A percentile compares a stretch with the other conserved stretches of the same genome.
Evolutionary conservation across 257 asterid genomes (phyloP).

Genomic region (Fraxinus excelsior): DNA sequence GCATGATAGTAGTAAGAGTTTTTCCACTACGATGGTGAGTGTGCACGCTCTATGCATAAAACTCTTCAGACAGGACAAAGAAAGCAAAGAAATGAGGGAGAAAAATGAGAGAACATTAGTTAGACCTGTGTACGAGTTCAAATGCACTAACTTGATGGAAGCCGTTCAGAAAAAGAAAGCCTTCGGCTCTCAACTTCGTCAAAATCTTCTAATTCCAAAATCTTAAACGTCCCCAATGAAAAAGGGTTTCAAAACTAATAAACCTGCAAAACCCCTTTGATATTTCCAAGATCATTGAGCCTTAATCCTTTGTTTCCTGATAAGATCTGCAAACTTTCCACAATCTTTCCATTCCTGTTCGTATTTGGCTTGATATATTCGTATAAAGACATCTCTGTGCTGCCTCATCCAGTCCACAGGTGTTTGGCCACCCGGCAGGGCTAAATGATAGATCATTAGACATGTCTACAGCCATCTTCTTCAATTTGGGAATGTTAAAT

Average conservation of each 20-base stretch:
- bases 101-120: not conserved
- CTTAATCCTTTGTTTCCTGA: conserved; percentile 29
- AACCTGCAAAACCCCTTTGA: not conserved
- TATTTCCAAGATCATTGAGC: conserved; percentile 1
- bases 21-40: not conserved
- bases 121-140: not conserved
- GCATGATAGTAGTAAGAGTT: too few relatives aligned
- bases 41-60: not conserved
- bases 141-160: not conserved
- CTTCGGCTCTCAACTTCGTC: not conserved
- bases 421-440: conserved; percentile 59
- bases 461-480: conserved; percentile 57
- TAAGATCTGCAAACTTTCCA: conserved; percentile 40
- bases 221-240: not conserved
- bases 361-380: conserved; percentile 69
- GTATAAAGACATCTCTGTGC: conserved; percentile 77
- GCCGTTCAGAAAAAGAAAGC: not conserved
- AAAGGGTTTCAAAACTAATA: not conserved
- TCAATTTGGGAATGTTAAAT: conserved; percentile 72
- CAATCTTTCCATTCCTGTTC: conserved; percentile 62
- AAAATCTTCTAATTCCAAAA: not conserved
- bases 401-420: conserved; percentile 75
- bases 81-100: not conserved
- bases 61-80: not conserved
- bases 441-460: conserved; percentile 48